phyloP scores from a whole-genome alignment of 164 flowering plant species.

The Dillenia turbinata region DNA sequence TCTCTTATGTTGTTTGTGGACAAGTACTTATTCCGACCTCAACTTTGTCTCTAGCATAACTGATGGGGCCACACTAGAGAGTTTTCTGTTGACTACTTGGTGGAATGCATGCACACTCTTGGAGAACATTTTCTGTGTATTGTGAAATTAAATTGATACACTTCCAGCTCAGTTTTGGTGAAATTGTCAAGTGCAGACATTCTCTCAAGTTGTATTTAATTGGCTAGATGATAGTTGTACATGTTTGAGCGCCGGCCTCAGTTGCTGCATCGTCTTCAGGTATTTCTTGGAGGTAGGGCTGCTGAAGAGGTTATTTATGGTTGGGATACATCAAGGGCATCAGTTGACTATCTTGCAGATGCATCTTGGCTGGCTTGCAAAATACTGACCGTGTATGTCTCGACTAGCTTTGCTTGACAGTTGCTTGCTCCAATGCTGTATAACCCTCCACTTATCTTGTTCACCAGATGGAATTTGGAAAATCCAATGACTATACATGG shows the following conservation, averaged over 20 bases:
- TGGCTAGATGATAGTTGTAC: constrained; percentile 85
- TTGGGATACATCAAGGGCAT: constrained; percentile 80
- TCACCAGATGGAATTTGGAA: constrained; percentile 88
- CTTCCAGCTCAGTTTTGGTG: not conserved
- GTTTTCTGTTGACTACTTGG: too few relatives aligned
- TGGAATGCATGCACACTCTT: too few relatives aligned
- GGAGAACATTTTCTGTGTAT: too few relatives aligned
- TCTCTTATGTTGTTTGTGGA: too few relatives aligned
- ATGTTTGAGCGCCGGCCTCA: constrained; percentile 89
- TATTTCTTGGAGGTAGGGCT: constrained; percentile 92
- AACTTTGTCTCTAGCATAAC: too few relatives aligned
- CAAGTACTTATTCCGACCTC: too few relatives aligned
- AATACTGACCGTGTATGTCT: constrained; percentile 74
- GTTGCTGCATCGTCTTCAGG: constrained; percentile 96
- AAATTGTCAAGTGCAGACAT: constrained; percentile 45
- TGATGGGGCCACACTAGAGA: too few relatives aligned
- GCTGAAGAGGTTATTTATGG: constrained; percentile 97
- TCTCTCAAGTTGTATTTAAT: constrained; percentile 82
- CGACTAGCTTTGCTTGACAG: not conserved
- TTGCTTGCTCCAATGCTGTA: not conserved
- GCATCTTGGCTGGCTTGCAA: constrained; percentile 99
- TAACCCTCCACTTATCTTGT: constrained; percentile 3
- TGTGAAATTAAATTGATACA: too few relatives aligned
- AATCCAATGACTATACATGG: constrained; percentile 88
- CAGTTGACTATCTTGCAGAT: constrained; percentile 81